phyloP scores from a whole-genome alignment of 805 yeast genomes.

The Candida boidinii region DNA sequence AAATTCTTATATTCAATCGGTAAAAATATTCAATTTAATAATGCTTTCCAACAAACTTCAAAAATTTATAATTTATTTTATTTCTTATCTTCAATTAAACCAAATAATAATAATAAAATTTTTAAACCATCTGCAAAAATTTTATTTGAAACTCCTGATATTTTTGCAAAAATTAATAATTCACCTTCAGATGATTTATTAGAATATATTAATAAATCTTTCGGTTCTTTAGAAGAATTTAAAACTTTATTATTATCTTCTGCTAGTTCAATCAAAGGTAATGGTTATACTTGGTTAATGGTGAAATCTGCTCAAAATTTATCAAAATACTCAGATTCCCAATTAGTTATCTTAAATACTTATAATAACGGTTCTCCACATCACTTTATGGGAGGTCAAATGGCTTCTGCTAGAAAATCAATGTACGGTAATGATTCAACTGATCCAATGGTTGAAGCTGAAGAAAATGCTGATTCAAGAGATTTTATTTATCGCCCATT shows the following conservation, averaged over 20 bases:
- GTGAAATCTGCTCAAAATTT: constrained; percentile 34
- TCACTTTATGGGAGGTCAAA: constrained; percentile 45
- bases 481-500: constrained; percentile 42
- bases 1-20: constrained; percentile 33
- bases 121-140: constrained; percentile 20
- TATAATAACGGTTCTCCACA: constrained; percentile 86
- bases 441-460: constrained; percentile 29
- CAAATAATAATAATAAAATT: constrained; percentile 12
- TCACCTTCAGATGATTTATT: constrained; percentile 21
- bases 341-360: constrained; percentile 68
- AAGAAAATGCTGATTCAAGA: constrained; percentile 32
- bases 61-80: constrained; percentile 41
- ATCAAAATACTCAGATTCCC: constrained; percentile 24
- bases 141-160: constrained; percentile 27
- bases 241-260: constrained; percentile 61
- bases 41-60: constrained; percentile 36
- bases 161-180: constrained; percentile 20
- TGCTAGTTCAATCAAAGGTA: constrained; percentile 70
- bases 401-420: constrained; percentile 30
- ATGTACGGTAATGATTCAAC: constrained; percentile 9
- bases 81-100: constrained; percentile 33
- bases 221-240: constrained; percentile 74
- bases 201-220: constrained; percentile 46
- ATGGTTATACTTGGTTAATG: constrained; percentile 86
- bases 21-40: constrained; percentile 34